Conservation (phyloP, 441 rosid genomes). For the Populus hybrid region DNA sequence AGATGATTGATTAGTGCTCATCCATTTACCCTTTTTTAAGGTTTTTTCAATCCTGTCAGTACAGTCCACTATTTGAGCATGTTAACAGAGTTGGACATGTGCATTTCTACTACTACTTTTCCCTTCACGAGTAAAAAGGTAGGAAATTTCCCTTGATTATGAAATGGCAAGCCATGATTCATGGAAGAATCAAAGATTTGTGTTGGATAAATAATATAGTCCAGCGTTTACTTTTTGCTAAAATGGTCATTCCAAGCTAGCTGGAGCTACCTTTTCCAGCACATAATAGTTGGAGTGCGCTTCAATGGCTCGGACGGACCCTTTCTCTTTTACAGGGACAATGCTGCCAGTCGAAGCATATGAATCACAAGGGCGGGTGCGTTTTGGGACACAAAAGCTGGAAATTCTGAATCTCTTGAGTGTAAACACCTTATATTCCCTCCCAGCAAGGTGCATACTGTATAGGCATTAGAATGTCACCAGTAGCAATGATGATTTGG, state of each 20-base stretch:
- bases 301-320: neutral
- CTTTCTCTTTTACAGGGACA: neutral
- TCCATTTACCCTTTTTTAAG: neutral
- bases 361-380: neutral
- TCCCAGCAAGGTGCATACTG: neutral
- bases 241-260: neutral
- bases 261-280: conserved; percentile 19
- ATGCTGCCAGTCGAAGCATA: neutral
- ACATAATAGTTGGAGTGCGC: conserved; percentile 8
- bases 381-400: neutral
- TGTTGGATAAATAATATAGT: neutral
- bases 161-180: neutral
- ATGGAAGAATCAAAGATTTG: neutral
- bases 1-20: neutral
- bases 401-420: neutral
- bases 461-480: neutral
- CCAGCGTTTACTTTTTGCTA: neutral
- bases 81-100: conserved; percentile 3
- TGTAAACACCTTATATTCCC: neutral
- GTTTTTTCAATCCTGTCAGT: neutral
- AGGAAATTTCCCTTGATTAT: neutral
- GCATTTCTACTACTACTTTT: neutral
- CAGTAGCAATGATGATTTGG: neutral
- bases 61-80: neutral
- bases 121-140: neutral